Percentiles rank a stretch among this genome's conserved stretches.
phyloP scores from a whole-genome alignment of 192 early-diverging fungal genomes.

The Chytriomyces hyalinus region DNA sequence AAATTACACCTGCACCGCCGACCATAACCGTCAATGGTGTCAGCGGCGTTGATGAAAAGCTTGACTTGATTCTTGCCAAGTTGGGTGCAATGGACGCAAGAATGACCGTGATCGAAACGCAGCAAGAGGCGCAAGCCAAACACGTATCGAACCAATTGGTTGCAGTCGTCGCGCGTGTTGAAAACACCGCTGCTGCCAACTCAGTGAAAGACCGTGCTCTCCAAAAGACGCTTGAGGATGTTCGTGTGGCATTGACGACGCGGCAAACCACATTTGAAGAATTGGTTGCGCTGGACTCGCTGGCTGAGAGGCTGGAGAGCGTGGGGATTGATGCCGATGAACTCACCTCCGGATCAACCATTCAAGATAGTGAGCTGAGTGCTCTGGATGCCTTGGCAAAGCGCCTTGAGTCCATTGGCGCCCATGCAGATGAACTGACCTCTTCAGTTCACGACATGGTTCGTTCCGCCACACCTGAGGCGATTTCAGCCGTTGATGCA shows the following conservation, averaged over 20 bases:
- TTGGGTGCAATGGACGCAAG: slow-evolving; percentile 16
- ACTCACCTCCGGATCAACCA: background rate
- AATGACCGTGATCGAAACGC: background rate
- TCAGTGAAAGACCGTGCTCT: background rate
- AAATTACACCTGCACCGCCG: background rate
- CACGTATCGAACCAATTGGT: background rate
- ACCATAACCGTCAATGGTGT: background rate
- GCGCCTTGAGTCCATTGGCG: slow-evolving; percentile 16
- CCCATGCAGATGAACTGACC: slow-evolving; percentile 10
- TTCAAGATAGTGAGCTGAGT: background rate
- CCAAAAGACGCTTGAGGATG: background rate
- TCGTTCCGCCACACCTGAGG: background rate
- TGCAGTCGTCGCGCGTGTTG: background rate
- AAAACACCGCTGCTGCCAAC: background rate
- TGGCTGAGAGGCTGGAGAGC: background rate
- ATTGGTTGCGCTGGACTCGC: background rate
- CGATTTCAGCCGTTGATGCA: slow-evolving; percentile 4
- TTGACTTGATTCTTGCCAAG: slow-evolving; percentile 32
- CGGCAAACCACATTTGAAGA: background rate
- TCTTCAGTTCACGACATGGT: background rate
- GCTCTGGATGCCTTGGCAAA: slow-evolving; percentile 19
- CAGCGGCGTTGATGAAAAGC: background rate
- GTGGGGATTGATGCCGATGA: slow-evolving; percentile 24
- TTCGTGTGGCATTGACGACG: background rate
- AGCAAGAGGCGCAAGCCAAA: background rate